Evolutionary conservation across 129 eudicot genomes (phyloP).

Genomic region (Saposhnikovia divaricata): DNA sequence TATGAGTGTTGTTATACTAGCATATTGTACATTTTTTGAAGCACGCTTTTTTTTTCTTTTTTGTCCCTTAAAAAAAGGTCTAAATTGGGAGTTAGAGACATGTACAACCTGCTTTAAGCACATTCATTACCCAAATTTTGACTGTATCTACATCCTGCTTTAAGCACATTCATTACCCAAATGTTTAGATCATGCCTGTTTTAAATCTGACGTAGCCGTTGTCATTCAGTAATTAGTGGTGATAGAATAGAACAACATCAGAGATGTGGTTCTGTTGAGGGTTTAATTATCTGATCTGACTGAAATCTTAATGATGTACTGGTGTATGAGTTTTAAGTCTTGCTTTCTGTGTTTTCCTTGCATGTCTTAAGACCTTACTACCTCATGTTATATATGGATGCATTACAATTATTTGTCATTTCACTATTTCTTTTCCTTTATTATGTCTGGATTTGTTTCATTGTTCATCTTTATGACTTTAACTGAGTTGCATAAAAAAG

Average conservation of each 20-base stretch:
- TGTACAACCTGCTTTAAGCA: background rate
- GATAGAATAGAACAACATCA: background rate
- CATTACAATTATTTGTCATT: background rate
- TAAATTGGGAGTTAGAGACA: background rate
- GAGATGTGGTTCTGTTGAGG: background rate
- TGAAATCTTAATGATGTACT: background rate
- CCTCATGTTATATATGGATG: background rate
- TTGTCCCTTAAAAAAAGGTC: background rate
- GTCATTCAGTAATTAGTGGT: too few relatives aligned
- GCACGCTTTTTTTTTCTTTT: background rate
- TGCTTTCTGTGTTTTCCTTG: background rate
- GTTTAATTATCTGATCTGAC: background rate
- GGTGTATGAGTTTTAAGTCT: background rate
- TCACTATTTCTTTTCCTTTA: background rate
- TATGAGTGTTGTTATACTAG: background rate
- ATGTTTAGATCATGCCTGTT: too few relatives aligned
- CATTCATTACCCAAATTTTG: background rate
- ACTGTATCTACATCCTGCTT: background rate
- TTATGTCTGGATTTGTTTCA: background rate
- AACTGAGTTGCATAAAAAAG: background rate
- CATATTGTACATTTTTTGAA: background rate
- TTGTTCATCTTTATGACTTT: background rate
- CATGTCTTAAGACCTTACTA: background rate
- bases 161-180: background rate
- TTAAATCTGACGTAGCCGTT: too few relatives aligned